Conservation (phyloP, 768 basidiomycete species). For the Lanmaoa rubissima region DNA sequence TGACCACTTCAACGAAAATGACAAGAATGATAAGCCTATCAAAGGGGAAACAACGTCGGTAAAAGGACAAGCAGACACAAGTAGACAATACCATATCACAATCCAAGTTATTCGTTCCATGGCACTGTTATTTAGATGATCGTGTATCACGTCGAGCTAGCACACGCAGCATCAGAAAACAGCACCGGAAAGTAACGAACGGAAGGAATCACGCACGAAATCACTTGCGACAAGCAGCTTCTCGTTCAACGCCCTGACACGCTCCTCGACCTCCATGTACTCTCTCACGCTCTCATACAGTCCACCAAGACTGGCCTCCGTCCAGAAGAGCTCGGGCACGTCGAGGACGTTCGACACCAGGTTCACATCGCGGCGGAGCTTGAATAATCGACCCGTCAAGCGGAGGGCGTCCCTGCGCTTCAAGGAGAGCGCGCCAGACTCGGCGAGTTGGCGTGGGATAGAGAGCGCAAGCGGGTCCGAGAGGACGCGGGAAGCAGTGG, state of each 20-base stretch:
- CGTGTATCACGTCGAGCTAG: constrained; percentile 91
- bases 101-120: constrained; percentile 91
- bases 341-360: constrained; percentile 92
- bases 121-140: constrained; percentile 84
- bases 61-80: constrained; percentile 42
- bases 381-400: constrained; percentile 84
- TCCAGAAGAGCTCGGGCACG: constrained; percentile 93
- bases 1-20: constrained; percentile 81
- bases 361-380: constrained; percentile 84
- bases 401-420: constrained; percentile 81
- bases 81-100: constrained; percentile 55
- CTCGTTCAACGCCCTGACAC: constrained; percentile 86
- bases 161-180: neutral
- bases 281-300: constrained; percentile 91
- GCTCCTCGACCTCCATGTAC: constrained; percentile 87
- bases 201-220: constrained; percentile 55
- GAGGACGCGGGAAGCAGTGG: constrained; percentile 73
- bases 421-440: constrained; percentile 71
- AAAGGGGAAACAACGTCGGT: constrained; percentile 22
- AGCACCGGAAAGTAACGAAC: neutral
- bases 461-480: constrained; percentile 72
- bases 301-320: constrained; percentile 83
- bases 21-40: constrained; percentile 85
- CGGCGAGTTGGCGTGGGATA: constrained; percentile 81
- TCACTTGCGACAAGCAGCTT: constrained; percentile 84